Evolutionary conservation across 1,284 basidiomycete genomes (phyloP).

Genomic region (Rhodofomes roseus): DNA sequence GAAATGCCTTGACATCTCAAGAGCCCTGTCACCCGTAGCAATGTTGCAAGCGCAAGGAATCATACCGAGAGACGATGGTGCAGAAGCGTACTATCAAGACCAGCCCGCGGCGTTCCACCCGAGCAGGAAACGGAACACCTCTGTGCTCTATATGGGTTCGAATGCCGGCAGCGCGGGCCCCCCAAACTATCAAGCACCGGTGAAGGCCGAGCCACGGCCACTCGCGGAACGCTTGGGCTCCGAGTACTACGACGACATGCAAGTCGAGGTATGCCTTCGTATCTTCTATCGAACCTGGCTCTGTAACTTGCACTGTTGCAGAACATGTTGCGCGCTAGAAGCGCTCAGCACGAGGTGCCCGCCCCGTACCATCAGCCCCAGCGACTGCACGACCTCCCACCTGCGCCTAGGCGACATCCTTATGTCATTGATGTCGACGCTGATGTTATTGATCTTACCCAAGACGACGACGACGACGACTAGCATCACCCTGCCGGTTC

Average conservation of each 20-base stretch:
- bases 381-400: neutral
- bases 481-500: neutral
- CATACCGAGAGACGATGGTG: neutral
- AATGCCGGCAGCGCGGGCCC: neutral
- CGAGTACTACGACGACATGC: neutral
- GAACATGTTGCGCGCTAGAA: neutral
- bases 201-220: neutral
- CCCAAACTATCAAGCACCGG: neutral
- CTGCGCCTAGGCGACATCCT: neutral
- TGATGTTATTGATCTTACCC: conserved; percentile 2
- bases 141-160: no score
- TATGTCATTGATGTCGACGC: conserved; percentile 5
- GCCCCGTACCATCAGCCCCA: neutral
- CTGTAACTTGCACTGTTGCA: neutral
- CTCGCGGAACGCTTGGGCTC: neutral
- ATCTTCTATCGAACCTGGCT: neutral
- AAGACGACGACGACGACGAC: conserved; percentile 3
- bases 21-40: neutral
- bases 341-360: neutral
- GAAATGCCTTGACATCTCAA: neutral
- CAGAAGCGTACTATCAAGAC: neutral
- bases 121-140: no score
- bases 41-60: conserved; percentile 3
- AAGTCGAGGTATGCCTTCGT: neutral
- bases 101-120: neutral